These are phyloP conservation scores for Sporothrix mexicana DNA, from an alignment of 2,329 filamentous ascomycete genomes.

Conservation along the genomic window DNA sequence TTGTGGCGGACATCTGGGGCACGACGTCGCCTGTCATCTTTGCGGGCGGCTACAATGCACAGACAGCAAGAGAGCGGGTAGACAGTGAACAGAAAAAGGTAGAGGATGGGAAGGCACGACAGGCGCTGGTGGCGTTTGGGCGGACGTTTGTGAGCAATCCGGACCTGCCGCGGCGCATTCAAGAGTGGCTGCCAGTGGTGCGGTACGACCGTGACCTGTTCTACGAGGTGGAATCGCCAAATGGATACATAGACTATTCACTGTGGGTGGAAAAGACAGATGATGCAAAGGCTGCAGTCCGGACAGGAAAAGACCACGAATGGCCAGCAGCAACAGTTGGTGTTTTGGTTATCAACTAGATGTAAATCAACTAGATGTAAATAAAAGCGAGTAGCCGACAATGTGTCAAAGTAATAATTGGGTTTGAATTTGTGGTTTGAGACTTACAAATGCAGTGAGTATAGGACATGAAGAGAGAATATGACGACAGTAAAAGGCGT, in stretches of 20 bases:
- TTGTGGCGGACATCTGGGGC: slow-evolving; percentile 20
- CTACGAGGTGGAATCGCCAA: slow-evolving; percentile 17
- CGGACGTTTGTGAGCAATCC: slow-evolving; percentile 30
- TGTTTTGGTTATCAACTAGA: not conserved
- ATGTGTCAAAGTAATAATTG: no score
- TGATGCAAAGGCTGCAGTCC: not conserved
- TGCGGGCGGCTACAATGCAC: slow-evolving; percentile 26
- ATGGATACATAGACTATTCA: slow-evolving; percentile 24
- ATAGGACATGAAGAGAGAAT: no score
- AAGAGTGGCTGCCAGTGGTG: slow-evolving; percentile 26
- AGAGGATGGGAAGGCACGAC: not conserved
- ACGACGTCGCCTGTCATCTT: slow-evolving; percentile 22
- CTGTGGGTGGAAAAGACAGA: not conserved
- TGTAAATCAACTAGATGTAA: no score
- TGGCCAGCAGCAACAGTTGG: slow-evolving; percentile 27
- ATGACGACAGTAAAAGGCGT: not conserved
- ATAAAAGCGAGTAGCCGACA: no score
- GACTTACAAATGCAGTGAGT: no score
- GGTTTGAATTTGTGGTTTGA: no score
- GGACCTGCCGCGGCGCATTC: slow-evolving; percentile 24
- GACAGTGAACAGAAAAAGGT: slow-evolving; percentile 1
- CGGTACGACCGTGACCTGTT: slow-evolving; percentile 26
- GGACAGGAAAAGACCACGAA: not conserved
- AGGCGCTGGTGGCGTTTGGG: slow-evolving; percentile 26
- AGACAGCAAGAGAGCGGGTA: slow-evolving; percentile 8